Conservation (phyloP, 352 stramenopile genomes). For the Pythium dissimile region DNA sequence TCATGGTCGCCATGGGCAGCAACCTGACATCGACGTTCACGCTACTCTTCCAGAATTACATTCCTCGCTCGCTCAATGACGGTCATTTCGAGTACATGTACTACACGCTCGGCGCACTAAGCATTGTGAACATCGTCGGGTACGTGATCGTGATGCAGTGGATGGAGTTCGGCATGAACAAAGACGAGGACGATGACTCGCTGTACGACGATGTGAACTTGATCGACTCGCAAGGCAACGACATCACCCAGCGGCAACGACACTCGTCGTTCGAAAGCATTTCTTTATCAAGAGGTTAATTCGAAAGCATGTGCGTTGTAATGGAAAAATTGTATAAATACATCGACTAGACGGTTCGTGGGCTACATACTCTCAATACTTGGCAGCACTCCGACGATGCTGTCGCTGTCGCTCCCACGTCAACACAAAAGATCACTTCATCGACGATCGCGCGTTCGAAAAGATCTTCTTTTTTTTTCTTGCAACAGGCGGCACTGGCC, state of each 20-base stretch:
- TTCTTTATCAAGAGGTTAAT: slow-evolving; percentile 29
- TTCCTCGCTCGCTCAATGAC: slow-evolving; percentile 67
- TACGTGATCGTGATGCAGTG: slow-evolving; percentile 82
- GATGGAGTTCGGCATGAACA: slow-evolving; percentile 87
- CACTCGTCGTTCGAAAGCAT: slow-evolving; percentile 83
- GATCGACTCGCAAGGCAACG: slow-evolving; percentile 45
- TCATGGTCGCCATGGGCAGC: slow-evolving; percentile 87
- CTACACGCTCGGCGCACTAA: slow-evolving; percentile 72
- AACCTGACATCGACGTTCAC: slow-evolving; percentile 88
- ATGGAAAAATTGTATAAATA: slow-evolving; percentile 5
- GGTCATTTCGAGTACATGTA: slow-evolving; percentile 91
- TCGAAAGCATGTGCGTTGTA: background rate
- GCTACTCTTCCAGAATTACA: slow-evolving; percentile 75
- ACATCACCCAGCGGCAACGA: slow-evolving; percentile 65
- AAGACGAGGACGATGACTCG: slow-evolving; percentile 69
- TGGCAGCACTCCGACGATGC: background rate
- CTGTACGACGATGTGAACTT: slow-evolving; percentile 51
- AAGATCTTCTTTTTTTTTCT: too few species aligned
- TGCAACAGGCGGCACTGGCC: background rate
- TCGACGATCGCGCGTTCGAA: too few species aligned
- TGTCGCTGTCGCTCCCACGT: too few species aligned
- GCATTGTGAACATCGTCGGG: slow-evolving; percentile 64
- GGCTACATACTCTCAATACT: too few species aligned
- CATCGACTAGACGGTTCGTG: slow-evolving; percentile 4
- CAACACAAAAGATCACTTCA: too few species aligned